These are phyloP conservation scores for Neoscytalidium dimidiatum DNA, from an alignment of 2,329 filamentous ascomycete genomes.

Conservation along the genomic window DNA sequence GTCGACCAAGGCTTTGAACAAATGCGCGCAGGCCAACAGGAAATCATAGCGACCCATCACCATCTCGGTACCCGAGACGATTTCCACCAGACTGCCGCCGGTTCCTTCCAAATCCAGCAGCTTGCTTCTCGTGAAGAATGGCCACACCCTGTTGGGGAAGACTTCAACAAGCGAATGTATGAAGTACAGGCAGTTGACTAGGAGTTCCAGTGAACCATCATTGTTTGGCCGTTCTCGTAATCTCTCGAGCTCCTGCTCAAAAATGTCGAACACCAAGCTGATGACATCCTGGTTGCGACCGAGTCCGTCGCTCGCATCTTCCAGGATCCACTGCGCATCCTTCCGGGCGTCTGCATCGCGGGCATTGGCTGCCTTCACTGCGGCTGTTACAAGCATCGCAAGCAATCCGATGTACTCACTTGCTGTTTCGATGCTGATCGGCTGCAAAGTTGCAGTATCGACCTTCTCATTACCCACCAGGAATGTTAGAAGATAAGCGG, in stretches of 20 bases:
- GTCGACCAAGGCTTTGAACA: slow-evolving; percentile 75
- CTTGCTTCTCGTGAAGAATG: slow-evolving; percentile 78
- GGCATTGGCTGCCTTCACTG: slow-evolving; percentile 26
- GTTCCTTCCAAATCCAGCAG: slow-evolving; percentile 76
- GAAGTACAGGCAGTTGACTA: slow-evolving; percentile 79
- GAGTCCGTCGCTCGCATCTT: slow-evolving; percentile 52
- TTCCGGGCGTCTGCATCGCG: slow-evolving; percentile 23
- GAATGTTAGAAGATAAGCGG: slow-evolving; percentile 64
- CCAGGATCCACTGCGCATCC: slow-evolving; percentile 49
- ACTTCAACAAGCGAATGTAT: slow-evolving; percentile 69
- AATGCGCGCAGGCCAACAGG: slow-evolving; percentile 68
- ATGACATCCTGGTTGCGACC: slow-evolving; percentile 70
- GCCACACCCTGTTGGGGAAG: slow-evolving; percentile 87
- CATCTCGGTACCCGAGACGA: slow-evolving; percentile 82
- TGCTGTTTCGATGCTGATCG: slow-evolving; percentile 61
- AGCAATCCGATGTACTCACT: slow-evolving; percentile 75
- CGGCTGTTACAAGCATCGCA: slow-evolving; percentile 63
- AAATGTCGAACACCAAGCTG: slow-evolving; percentile 77
- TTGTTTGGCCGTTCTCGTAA: slow-evolving; percentile 56
- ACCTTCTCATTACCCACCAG: slow-evolving; percentile 56
- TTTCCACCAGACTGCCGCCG: slow-evolving; percentile 72
- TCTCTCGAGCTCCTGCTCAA: slow-evolving; percentile 66
- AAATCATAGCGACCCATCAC: slow-evolving; percentile 76
- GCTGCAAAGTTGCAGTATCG: slow-evolving; percentile 48
- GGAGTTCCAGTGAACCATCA: slow-evolving; percentile 65